Evolutionary conservation across 108 stramenopile species (phyloP), one percentile per base, ranked within the genome.

Genomic region (Aurantiochytrium sp.): DNA sequence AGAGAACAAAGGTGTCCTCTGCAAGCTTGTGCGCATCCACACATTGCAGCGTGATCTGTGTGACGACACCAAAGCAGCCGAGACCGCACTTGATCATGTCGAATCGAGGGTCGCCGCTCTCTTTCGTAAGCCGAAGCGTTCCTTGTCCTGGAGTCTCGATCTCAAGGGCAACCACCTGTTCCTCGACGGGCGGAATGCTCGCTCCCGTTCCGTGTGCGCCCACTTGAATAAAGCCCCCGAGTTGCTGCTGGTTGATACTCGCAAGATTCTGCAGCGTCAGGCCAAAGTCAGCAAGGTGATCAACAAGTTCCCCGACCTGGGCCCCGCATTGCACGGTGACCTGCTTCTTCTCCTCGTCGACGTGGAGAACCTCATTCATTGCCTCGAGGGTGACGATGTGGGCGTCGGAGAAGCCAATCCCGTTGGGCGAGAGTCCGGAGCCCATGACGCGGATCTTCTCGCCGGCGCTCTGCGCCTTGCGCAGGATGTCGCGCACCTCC

Each of bases 201-300:
- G 94, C 95, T 1, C 99, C 99, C 12, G 98, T 99, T 5, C 99
- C 99, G 91, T 99, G 99, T 0, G 98, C 99, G 44, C 97, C 97
- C 19, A 98, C 96, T 88, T 96, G 96, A 14, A 95, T 91, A 83
- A 98, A 99, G 4, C 98, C 98, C 58, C 97, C 99, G 88, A 99
- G 93, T 91, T 98, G 98, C 90, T 99, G 99, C 91, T 98, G 97
- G 58, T 96, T 96, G 92, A 99, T 98, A 18, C 95, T 95, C 51
- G 98, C 97, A 64, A 98, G 92, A 91, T 98, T 98, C 47, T 97
- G 96, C 73, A 99, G 93, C 29, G 99, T 99, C 53, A 99, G 72
- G 12, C 94, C 93, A 53, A 96, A 90, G 10, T 43, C 44, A 18
- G 16, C 21, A 5, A 60, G 5, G 59, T 58, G 29, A 14, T 91